Percentiles rank a stretch among this genome's conserved stretches.
These are phyloP conservation scores for Sherardia arvensis DNA, from an alignment of 257 asterid species.

Conservation along the genomic window DNA sequence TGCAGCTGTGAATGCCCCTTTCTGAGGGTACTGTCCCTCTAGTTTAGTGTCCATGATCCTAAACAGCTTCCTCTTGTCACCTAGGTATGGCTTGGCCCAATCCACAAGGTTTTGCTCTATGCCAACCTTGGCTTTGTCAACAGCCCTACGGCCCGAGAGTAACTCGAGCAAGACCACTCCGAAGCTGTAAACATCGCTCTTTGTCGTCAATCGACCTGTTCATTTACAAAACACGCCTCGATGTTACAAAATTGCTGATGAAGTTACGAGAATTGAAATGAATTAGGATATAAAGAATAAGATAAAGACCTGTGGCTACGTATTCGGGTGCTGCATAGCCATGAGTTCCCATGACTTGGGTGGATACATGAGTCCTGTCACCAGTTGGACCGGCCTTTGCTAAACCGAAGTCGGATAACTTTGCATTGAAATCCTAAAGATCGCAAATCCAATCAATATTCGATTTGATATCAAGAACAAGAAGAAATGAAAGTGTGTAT, in stretches of 20 bases:
- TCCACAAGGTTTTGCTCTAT: constrained; percentile 68
- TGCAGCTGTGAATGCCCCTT: constrained; percentile 59
- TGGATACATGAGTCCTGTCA: constrained; percentile 83
- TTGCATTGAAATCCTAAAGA: constrained; percentile 92
- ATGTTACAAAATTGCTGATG: background rate
- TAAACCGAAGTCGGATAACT: constrained; percentile 83
- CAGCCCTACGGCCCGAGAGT: constrained; percentile 60
- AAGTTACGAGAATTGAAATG: background rate
- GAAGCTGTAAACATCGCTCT: constrained; percentile 75
- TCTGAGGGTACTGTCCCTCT: constrained; percentile 78
- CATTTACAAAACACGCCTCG: background rate
- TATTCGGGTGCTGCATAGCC: constrained; percentile 98
- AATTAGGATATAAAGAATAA: no score
- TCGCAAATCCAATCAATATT: constrained; percentile 14
- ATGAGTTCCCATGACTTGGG: constrained; percentile 87
- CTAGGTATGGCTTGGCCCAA: constrained; percentile 68
- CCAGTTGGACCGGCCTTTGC: constrained; percentile 96
- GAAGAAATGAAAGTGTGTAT: background rate
- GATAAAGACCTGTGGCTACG: constrained; percentile 65
- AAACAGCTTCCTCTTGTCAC: constrained; percentile 56
- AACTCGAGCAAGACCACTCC: constrained; percentile 73
- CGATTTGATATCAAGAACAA: background rate
- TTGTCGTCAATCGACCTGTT: constrained; percentile 63
- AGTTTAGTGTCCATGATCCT: constrained; percentile 68
- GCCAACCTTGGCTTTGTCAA: constrained; percentile 50